phyloP scores from a whole-genome alignment of 2,329 filamentous ascomycete species.

The Cladosporium sp. region DNA sequence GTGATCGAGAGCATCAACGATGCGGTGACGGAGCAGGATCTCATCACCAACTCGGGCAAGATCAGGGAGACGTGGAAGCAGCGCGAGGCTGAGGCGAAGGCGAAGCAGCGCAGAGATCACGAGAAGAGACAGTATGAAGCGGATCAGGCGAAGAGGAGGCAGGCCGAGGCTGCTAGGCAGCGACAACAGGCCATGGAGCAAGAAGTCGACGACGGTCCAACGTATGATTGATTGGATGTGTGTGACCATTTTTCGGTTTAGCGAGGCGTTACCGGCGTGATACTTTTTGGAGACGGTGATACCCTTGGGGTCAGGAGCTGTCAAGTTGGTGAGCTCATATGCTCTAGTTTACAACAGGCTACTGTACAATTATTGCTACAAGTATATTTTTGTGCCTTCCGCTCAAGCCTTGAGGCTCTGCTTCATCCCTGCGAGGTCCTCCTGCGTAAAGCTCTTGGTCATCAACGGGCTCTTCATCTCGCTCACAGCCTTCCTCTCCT shows the following conservation, averaged over 20 bases:
- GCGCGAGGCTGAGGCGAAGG: constrained; percentile 33
- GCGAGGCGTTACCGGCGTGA: constrained; percentile 5
- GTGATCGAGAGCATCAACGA: constrained; percentile 88
- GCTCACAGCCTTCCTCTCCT: constrained; percentile 31
- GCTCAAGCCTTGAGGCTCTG: not conserved
- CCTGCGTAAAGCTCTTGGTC: constrained; percentile 15
- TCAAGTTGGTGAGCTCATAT: not conserved
- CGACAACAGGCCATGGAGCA: constrained; percentile 13
- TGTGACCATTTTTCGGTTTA: not conserved
- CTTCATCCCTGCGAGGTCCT: constrained; percentile 19
- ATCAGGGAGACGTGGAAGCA: constrained; percentile 79
- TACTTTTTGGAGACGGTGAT: not conserved
- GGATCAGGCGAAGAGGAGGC: constrained; percentile 12
- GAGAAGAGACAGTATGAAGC: constrained; percentile 13
- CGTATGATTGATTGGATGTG: constrained; percentile 17
- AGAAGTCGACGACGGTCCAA: constrained; percentile 20
- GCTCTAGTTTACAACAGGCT: not conserved
- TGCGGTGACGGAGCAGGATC: constrained; percentile 73
- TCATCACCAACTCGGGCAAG: constrained; percentile 60
- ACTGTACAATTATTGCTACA: constrained; percentile 9
- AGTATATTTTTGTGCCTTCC: not conserved
- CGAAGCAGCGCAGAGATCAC: constrained; percentile 15
- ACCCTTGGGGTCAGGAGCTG: constrained; percentile 1
- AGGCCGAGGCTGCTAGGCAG: constrained; percentile 13
- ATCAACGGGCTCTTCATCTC: constrained; percentile 22